Percentiles rank a stretch among this genome's conserved stretches.
These are phyloP conservation scores for Epichloe brachyelytri DNA, from an alignment of 2,329 filamentous ascomycete species.

Conservation along the genomic window DNA sequence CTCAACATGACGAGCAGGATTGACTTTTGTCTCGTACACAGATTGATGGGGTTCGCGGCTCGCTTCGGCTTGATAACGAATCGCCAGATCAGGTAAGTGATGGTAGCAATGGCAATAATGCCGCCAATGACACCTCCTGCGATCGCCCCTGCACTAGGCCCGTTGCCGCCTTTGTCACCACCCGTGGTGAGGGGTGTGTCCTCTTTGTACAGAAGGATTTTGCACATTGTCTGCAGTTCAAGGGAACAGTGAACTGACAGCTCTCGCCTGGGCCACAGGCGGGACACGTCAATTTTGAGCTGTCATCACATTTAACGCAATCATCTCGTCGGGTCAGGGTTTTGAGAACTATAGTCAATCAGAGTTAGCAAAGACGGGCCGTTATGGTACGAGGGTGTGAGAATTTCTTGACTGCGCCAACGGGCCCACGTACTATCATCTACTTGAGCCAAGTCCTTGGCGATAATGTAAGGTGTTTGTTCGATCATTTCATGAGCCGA, in stretches of 20 bases:
- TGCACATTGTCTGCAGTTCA: slow-evolving; percentile 34
- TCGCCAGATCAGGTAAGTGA: slow-evolving; percentile 74
- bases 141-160: slow-evolving; percentile 69
- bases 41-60: slow-evolving; percentile 39
- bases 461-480: slow-evolving; percentile 7
- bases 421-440: slow-evolving; percentile 15
- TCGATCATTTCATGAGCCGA: slow-evolving; percentile 4
- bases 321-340: slow-evolving; percentile 27
- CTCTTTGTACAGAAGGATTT: slow-evolving; percentile 31
- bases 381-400: neutral
- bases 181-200: slow-evolving; percentile 8
- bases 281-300: slow-evolving; percentile 30
- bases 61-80: slow-evolving; percentile 76
- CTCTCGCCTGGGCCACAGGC: slow-evolving; percentile 26
- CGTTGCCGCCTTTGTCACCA: slow-evolving; percentile 19
- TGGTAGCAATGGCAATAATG: slow-evolving; percentile 56
- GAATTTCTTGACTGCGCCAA: neutral
- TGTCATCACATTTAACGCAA: slow-evolving; percentile 34
- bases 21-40: slow-evolving; percentile 44
- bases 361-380: neutral
- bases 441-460: slow-evolving; percentile 19
- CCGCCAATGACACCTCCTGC: slow-evolving; percentile 86
- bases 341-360: slow-evolving; percentile 12
- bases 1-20: slow-evolving; percentile 25
- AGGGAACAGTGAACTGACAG: slow-evolving; percentile 33